Percentiles rank a stretch among this genome's conserved stretches.
Conservation (phyloP, 257 asterid genomes). For the Apocynum venetum region DNA sequence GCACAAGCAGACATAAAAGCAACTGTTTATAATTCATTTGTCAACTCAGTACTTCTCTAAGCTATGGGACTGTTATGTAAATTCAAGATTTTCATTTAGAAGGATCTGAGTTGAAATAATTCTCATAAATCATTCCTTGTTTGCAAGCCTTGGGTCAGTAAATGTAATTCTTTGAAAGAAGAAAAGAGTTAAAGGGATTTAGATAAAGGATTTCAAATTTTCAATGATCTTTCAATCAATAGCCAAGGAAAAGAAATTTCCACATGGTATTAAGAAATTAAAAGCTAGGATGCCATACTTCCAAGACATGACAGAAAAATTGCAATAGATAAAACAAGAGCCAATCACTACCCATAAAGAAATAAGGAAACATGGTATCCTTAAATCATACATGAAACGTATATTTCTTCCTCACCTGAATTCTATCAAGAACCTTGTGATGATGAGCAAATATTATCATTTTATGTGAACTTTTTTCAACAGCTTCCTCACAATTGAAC, state of each 20-base stretch:
- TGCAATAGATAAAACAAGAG: background rate
- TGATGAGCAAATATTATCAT: slow-evolving; percentile 97
- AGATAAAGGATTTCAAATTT: background rate
- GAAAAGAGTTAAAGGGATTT: background rate
- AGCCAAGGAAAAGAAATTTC: background rate
- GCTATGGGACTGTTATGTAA: background rate
- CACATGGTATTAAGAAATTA: background rate
- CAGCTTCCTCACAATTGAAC: slow-evolving; percentile 49
- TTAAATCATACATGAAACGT: background rate
- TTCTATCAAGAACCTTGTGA: slow-evolving; percentile 89
- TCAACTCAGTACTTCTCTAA: background rate
- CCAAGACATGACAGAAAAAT: background rate
- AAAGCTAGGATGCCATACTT: background rate
- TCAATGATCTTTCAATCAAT: background rate
- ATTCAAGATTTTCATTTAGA: background rate
- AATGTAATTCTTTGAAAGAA: background rate
- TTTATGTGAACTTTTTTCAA: slow-evolving; percentile 67
- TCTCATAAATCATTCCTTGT: background rate
- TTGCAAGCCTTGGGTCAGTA: background rate
- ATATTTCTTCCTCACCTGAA: slow-evolving; percentile 56
- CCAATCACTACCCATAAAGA: background rate
- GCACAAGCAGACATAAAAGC: background rate
- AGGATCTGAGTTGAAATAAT: background rate
- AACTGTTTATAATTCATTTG: background rate
- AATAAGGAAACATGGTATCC: background rate